These are phyloP conservation scores for Phylloporus rhodoxanthus DNA, from an alignment of 768 basidiomycete genomes.

Conservation along the genomic window DNA sequence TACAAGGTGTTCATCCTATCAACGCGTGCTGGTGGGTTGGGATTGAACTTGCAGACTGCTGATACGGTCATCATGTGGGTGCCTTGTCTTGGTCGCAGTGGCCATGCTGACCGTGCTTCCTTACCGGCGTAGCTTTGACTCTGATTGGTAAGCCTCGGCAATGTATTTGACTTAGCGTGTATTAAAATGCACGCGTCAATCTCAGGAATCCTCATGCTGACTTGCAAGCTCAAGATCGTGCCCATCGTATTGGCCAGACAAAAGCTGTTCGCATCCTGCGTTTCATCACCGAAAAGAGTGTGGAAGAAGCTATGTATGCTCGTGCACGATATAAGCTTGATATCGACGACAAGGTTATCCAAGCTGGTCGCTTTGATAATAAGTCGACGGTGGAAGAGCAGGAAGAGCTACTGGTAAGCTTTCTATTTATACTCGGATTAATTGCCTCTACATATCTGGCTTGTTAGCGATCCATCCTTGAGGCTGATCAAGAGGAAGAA, in stretches of 20 bases:
- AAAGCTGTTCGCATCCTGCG: slow-evolving; percentile 95
- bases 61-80: slow-evolving; percentile 93
- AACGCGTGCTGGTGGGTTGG: slow-evolving; percentile 89
- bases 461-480: slow-evolving; percentile 76
- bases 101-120: slow-evolving; percentile 6
- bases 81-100: not conserved
- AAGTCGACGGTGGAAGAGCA: slow-evolving; percentile 98
- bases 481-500: slow-evolving; percentile 86
- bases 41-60: slow-evolving; percentile 91
- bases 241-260: slow-evolving; percentile 99
- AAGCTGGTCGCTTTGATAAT: slow-evolving; percentile 98
- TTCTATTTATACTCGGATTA: not conserved
- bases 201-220: slow-evolving; percentile 95
- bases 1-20: slow-evolving; percentile 91
- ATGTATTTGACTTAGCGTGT: not conserved
- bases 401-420: slow-evolving; percentile 81
- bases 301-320: slow-evolving; percentile 97
- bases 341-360: slow-evolving; percentile 98
- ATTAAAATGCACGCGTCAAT: slow-evolving; percentile 1
- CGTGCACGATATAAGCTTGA: slow-evolving; percentile 94
- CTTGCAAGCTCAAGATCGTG: slow-evolving; percentile 98
- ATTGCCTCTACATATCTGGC: slow-evolving; percentile 1
- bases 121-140: slow-evolving; percentile 54
- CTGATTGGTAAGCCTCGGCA: slow-evolving; percentile 49
- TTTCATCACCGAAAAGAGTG: slow-evolving; percentile 96